Percentiles rank a stretch among this genome's conserved stretches.
Conservation (phyloP, 2,329 filamentous ascomycete genomes). For the Cercospora sp. region DNA sequence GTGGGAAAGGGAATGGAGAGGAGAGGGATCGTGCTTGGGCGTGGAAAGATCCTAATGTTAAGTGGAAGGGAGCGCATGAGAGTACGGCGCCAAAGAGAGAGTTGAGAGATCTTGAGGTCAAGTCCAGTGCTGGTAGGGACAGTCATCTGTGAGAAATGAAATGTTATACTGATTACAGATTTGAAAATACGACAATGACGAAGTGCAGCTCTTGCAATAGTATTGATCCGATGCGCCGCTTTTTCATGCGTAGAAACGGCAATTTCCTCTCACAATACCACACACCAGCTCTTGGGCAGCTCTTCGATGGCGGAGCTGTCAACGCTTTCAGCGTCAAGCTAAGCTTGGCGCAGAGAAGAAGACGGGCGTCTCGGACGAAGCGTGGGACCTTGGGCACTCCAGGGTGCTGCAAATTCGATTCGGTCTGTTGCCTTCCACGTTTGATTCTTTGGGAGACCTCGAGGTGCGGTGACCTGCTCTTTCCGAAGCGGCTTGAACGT, state of each 20-base stretch:
- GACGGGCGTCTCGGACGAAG: not conserved
- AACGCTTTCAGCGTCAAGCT: not conserved
- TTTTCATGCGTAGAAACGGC: not conserved
- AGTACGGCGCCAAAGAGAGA: conserved; percentile 25
- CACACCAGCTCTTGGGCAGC: not conserved
- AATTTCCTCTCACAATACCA: not conserved
- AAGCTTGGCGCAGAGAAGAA: not conserved
- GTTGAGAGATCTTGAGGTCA: conserved; percentile 14
- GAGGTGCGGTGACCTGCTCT: not conserved
- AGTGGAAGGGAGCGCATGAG: conserved; percentile 23
- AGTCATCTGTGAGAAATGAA: not conserved
- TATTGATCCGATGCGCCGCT: not conserved
- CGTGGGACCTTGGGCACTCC: not conserved
- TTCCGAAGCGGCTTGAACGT: not conserved
- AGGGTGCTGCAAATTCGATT: not conserved
- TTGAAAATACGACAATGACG: not conserved
- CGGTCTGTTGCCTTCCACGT: not conserved
- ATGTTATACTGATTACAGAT: not conserved
- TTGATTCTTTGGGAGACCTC: not conserved
- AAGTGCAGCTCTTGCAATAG: not conserved
- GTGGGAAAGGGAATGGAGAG: conserved; percentile 39
- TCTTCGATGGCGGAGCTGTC: not conserved
- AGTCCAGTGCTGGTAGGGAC: not conserved
- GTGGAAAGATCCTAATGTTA: conserved; percentile 20
- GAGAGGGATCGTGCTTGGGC: conserved; percentile 37